A percentile compares a stretch with the other conserved stretches of the same genome.
Conservation (phyloP, 192 early-diverging fungal species). For the Backusella tuberculispora region DNA sequence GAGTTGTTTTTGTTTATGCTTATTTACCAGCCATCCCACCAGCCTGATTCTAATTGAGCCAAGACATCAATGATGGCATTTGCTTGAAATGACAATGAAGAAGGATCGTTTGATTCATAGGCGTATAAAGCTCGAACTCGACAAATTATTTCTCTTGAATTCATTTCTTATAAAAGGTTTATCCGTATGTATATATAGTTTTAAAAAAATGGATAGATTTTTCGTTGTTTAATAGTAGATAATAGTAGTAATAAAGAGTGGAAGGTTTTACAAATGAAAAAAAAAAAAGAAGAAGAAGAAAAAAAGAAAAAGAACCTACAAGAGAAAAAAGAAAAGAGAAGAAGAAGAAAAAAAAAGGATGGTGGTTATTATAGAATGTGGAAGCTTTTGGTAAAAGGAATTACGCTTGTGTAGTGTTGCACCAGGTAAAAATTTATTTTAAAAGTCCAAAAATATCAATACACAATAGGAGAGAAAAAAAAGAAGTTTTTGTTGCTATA, state of each 20-base stretch:
- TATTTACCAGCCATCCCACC: slow-evolving; percentile 93
- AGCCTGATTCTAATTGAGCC: slow-evolving; percentile 88
- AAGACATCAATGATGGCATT: slow-evolving; percentile 91
- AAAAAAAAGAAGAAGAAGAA: neutral
- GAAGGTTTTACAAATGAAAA: neutral
- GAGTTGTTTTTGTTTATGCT: slow-evolving; percentile 24
- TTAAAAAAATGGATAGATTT: neutral
- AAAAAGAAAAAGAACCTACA: neutral
- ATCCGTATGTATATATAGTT: no score
- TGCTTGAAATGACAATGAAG: slow-evolving; percentile 80
- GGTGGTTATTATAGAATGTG: neutral
- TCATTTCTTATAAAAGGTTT: slow-evolving; percentile 6
- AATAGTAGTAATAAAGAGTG: neutral
- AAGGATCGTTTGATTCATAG: slow-evolving; percentile 78
- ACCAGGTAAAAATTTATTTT: neutral
- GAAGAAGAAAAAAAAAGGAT: neutral
- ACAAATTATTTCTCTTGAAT: slow-evolving; percentile 25
- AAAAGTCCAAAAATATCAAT: no score
- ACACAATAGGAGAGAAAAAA: neutral
- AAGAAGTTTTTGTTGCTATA: neutral
- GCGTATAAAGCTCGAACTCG: slow-evolving; percentile 80
- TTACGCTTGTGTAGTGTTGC: neutral
- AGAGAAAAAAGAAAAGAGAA: neutral
- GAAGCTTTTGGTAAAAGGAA: neutral
- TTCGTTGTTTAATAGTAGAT: neutral